Evolutionary conservation across 1,284 basidiomycete species (phyloP).

Genomic region (Marasmius tenuissimus): DNA sequence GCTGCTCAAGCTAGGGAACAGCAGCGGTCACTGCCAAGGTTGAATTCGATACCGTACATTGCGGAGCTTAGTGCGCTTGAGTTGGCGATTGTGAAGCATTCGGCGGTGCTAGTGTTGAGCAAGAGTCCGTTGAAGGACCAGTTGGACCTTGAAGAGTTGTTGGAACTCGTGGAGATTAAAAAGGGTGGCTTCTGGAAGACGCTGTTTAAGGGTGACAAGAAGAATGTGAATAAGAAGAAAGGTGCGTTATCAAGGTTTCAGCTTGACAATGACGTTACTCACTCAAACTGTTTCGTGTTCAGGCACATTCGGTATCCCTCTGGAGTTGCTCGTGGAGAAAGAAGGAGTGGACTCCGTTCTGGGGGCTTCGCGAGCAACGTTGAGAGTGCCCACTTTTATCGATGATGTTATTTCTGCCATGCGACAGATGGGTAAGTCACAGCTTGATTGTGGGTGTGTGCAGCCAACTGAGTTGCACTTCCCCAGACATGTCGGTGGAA

Average conservation of each 20-base stretch:
- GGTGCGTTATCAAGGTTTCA: constrained; percentile 47
- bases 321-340: constrained; percentile 93
- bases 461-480: constrained; percentile 5
- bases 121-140: constrained; percentile 80
- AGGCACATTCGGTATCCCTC: constrained; percentile 89
- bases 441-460: constrained; percentile 1
- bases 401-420: constrained; percentile 98
- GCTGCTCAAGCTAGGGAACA: constrained; percentile 89
- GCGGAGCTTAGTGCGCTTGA: constrained; percentile 86
- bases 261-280: constrained; percentile 28
- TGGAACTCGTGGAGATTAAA: constrained; percentile 92
- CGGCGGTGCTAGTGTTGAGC: constrained; percentile 80
- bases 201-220: constrained; percentile 86
- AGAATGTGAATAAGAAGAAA: constrained; percentile 81
- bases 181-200: constrained; percentile 98
- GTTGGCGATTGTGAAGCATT: constrained; percentile 89
- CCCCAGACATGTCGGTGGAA: constrained; percentile 93
- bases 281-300: neutral
- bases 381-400: constrained; percentile 95
- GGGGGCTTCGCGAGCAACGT: constrained; percentile 82
- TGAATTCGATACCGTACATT: constrained; percentile 77
- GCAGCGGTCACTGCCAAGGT: constrained; percentile 73
- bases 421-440: constrained; percentile 92
- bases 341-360: constrained; percentile 93
- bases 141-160: constrained; percentile 88